Evolutionary conservation across 2,329 filamentous ascomycete species (phyloP), one percentile per base, ranked within the genome.

Genomic region (Colletotrichum cereale): DNA sequence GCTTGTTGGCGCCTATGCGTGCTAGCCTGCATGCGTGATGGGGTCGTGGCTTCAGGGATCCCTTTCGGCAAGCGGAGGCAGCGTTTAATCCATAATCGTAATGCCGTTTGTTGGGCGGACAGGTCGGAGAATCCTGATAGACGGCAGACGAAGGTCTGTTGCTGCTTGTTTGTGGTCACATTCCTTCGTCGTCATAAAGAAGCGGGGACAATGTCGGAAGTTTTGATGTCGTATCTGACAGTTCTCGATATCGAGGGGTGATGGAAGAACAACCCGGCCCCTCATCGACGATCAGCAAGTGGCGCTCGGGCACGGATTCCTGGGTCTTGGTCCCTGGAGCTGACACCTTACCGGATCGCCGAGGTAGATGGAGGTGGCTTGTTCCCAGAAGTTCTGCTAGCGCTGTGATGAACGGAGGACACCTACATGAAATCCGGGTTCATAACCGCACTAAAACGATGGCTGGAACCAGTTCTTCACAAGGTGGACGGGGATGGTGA

Each of bases 1-100:
- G 26, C 44, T 62, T 66, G 62, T 67, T 67, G 71, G 73, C 73
- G 73, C 73, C 66, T 74, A 73, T 73, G 73, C 70, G 67, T 34
- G 57, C 62, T 64, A 66, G 58, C 53, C 53, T 68, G 65, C 72
- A 72, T 72, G 69, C 69, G 61, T 69, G 72, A 71, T 66, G 62
- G 57, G 62, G 62, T 47, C 52, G 61, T 66, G 52, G 71, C 67
- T 63, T 34, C 71, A 67, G 67, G 67, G 67, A 73, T 67, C 48
- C 62, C 29, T 36, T 34, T 6, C n/a, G 34, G 24, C 67, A 50
- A 52, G 53, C 58, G 47, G 42, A 38, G 58, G 44, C 58, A 21
- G 57, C 48, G 42, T 48, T 52, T 36, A 44, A 48, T 61, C 38
- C 16, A 29, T 14, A 24, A 14, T 60, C 38, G 12, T 53, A 26